Percentiles rank a stretch among this genome's conserved stretches.
Conservation (phyloP, 2,329 filamentous ascomycete species). For the Cordyceps pruinosa region DNA sequence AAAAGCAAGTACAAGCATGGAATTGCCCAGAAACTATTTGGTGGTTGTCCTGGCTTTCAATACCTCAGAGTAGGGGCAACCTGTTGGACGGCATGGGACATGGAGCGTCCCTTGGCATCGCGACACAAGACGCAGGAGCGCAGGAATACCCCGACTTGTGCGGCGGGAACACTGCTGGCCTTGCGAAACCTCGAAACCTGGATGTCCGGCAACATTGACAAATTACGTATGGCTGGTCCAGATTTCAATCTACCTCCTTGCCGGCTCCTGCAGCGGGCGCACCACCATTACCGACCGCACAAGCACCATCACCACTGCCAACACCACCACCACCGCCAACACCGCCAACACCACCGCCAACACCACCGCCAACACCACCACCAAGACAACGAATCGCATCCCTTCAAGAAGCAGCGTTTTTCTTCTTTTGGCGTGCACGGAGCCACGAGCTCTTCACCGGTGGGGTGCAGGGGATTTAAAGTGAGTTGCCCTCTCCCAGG, state of each 20-base stretch:
- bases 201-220: neutral
- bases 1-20: neutral
- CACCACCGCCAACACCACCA: neutral
- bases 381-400: neutral
- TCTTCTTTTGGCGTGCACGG: constrained; percentile 1
- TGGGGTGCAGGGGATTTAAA: too few relatives aligned
- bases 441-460: neutral
- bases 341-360: neutral
- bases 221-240: too few relatives aligned
- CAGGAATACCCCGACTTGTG: neutral
- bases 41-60: too few relatives aligned
- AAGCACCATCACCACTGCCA: neutral
- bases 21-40: too few relatives aligned
- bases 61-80: too few relatives aligned
- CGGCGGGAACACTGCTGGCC: neutral
- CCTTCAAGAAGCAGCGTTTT: neutral
- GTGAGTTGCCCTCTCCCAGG: too few relatives aligned
- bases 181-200: neutral
- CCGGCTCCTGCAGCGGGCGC: too few relatives aligned
- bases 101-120: neutral
- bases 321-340: neutral
- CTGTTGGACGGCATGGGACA: neutral
- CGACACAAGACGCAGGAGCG: neutral
- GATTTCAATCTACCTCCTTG: too few relatives aligned
- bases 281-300: too few relatives aligned